Evolutionary conservation across 169 alveolate species (phyloP).

Genomic region (Ichthyophthirius multifiliis): DNA sequence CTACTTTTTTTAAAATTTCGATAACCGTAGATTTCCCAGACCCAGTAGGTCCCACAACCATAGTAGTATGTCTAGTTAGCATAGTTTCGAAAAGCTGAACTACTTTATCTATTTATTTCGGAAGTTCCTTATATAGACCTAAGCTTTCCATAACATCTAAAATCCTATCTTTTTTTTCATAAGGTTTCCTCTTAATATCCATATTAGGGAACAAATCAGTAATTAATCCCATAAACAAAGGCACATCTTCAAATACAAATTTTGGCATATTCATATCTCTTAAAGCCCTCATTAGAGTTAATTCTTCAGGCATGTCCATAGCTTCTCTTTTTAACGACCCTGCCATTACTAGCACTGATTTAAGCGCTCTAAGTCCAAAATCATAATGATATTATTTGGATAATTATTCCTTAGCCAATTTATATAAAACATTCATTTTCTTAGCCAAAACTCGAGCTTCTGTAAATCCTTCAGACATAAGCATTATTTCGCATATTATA

Average conservation of each 20-base stretch:
- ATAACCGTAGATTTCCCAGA: constrained; percentile 91
- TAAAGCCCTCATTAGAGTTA: constrained; percentile 86
- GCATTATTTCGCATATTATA: constrained; percentile 84
- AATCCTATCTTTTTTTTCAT: constrained; percentile 80
- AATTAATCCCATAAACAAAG: constrained; percentile 81
- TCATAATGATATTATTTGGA: constrained; percentile 81
- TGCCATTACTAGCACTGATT: constrained; percentile 87
- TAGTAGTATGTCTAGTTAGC: constrained; percentile 94
- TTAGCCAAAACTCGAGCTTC: constrained; percentile 78
- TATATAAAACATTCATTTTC: constrained; percentile 79
- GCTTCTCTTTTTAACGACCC: constrained; percentile 83
- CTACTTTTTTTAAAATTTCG: constrained; percentile 81
- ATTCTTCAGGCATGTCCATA: constrained; percentile 77
- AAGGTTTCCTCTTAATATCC: constrained; percentile 84
- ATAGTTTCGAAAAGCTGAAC: constrained; percentile 92
- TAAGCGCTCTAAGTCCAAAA: constrained; percentile 84
- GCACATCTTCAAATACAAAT: constrained; percentile 87
- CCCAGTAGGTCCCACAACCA: constrained; percentile 93
- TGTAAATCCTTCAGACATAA: constrained; percentile 82
- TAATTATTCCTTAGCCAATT: constrained; percentile 74
- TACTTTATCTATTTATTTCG: constrained; percentile 87
- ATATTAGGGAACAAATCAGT: constrained; percentile 88
- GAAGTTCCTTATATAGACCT: constrained; percentile 54
- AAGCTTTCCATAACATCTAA: constrained; percentile 58
- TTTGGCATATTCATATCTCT: constrained; percentile 90